Base-by-base conservation (phyloP, 2,329 filamentous ascomycete genomes). In the Colletotrichum agaves region DNA sequence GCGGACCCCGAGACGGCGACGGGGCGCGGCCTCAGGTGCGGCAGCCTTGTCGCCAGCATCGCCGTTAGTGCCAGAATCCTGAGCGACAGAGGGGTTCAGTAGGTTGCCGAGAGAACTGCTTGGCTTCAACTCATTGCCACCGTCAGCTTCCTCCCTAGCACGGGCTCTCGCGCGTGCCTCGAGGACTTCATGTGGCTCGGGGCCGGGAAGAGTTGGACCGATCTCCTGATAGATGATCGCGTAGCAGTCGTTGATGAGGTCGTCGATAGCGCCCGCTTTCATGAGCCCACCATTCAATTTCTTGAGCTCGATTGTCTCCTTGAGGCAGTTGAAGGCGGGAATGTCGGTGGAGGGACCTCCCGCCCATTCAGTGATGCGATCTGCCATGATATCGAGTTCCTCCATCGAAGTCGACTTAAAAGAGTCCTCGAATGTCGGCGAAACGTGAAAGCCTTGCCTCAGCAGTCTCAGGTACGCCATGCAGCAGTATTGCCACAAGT, bases 231-330 rank as follows among this genome's bases (percentile, higher is more conserved):
- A 96, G 15, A 97, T 83, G 55, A 89, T 85, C 1, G 93, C 91
- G 78, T 97, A 99, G 55, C 92, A 90, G 78, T 99, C 96, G 21
- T 91, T 92, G 71, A 98, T 92, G n/a, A 98, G 85, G 74, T 99
- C 96, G 74, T 99, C 96, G 49, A 98, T 95, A 10, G 90, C 85
- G 0, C 89, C 87, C 0, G 91, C 87, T 78, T 97, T 98, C 87
- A 97, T 96, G 7, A 97, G 84, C 52, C 91, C 91, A 44, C 91
- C 90, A 75, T 99, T 99, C 49, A 98, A 86, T 76, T 88, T 89
- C 75, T 89, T 89, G 46, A 88, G 72, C 69, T 89, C 87, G 10
- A 88, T 83, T 0, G 83, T 81, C 52, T 89, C 87, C 73, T 85
- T 87, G 77, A 89, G 81, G 63, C 86, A 87, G 52, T 79, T 80